phyloP scores from a whole-genome alignment of 306 rosid genomes.

The Chamaecrista fasciculata region DNA sequence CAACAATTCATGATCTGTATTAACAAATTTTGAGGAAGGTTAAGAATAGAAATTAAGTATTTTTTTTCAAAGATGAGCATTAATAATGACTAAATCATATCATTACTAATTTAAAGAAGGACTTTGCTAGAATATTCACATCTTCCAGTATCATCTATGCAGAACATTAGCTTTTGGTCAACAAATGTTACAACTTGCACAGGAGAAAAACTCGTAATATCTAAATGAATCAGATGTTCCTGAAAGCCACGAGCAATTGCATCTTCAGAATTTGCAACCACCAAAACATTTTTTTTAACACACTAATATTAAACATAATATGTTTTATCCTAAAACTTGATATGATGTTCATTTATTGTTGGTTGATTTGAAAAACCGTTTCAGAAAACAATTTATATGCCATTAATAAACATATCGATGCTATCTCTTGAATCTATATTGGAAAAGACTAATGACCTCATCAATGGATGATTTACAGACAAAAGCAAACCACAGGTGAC shows the following conservation, averaged over 20 bases:
- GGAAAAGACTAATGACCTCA: conserved; percentile 4
- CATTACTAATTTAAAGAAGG: conserved; percentile 9
- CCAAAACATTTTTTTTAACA: neutral
- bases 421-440: conserved; percentile 3
- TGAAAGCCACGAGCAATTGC: neutral
- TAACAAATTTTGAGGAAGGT: conserved; percentile 23
- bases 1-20: conserved; percentile 66
- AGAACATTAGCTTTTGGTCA: neutral
- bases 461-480: conserved; percentile 14
- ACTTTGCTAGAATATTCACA: neutral
- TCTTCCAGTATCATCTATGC: conserved; percentile 2
- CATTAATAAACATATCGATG: neutral
- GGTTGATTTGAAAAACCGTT: conserved; percentile 10
- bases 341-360: neutral
- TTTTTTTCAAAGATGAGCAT: neutral
- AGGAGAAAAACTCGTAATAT: conserved; percentile 4
- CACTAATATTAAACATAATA: conserved; percentile 16
- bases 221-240: neutral
- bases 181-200: conserved; percentile 8
- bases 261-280: neutral
- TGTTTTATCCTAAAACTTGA: neutral
- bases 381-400: conserved; percentile 6
- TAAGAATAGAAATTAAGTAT: conserved; percentile 1
- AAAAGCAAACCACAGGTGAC: conserved; percentile 27
- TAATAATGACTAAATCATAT: conserved; percentile 4